Conservation (phyloP, 1,139 yeast genomes). For the Scheffersomyces quercinus region DNA sequence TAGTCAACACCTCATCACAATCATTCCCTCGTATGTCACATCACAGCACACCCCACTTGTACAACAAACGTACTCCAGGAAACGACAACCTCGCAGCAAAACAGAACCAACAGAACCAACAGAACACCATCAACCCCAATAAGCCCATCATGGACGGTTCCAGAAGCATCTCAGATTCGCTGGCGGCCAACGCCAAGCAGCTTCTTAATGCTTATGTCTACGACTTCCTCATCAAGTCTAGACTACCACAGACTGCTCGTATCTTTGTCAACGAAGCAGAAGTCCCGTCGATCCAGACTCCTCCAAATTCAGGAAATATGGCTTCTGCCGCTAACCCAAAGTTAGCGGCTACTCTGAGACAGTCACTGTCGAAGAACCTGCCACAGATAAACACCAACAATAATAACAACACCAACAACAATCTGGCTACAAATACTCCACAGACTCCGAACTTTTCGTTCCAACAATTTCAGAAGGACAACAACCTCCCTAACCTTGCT, state of each 20-base stretch:
- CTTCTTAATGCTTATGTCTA: slow-evolving; percentile 81
- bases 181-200: slow-evolving; percentile 61
- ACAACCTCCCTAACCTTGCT: slow-evolving; percentile 49
- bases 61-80: slow-evolving; percentile 31
- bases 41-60: slow-evolving; percentile 36
- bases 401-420: slow-evolving; percentile 3
- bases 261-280: slow-evolving; percentile 76
- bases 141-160: slow-evolving; percentile 23
- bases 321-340: slow-evolving; percentile 5
- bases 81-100: slow-evolving; percentile 6
- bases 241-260: slow-evolving; percentile 69
- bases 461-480: slow-evolving; percentile 30
- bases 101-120: slow-evolving; percentile 2
- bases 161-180: slow-evolving; percentile 43
- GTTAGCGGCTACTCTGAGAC: slow-evolving; percentile 2
- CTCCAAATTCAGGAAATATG: slow-evolving; percentile 5
- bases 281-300: slow-evolving; percentile 29
- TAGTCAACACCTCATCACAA: too few species aligned
- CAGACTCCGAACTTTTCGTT: slow-evolving; percentile 14
- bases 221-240: slow-evolving; percentile 78
- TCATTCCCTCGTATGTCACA: slow-evolving; percentile 27
- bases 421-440: slow-evolving; percentile 12
- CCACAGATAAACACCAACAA: slow-evolving; percentile 15
- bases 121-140: neutral
- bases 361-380: slow-evolving; percentile 18